Percentiles rank a stretch among this genome's conserved stretches.
phyloP scores from a whole-genome alignment of 208 protist genomes.

The Acanthamoeba culbertsoni region DNA sequence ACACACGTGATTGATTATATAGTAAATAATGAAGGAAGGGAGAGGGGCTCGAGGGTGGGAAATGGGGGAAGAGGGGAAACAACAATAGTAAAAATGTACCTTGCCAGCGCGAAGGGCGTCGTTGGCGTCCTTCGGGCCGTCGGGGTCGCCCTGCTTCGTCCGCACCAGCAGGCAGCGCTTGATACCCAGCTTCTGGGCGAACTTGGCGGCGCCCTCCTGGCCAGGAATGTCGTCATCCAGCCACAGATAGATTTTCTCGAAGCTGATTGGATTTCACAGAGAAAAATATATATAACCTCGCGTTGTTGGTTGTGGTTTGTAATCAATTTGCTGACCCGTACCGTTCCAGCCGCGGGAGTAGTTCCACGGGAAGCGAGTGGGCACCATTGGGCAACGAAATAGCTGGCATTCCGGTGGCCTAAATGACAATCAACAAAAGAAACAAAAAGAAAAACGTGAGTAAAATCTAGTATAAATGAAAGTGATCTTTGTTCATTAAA shows the following conservation, averaged over 20 bases:
- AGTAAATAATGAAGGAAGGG: neutral
- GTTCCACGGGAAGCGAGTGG: slow-evolving; percentile 68
- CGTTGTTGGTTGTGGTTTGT: too few relatives aligned
- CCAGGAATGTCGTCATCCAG: slow-evolving; percentile 78
- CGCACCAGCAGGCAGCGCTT: slow-evolving; percentile 60
- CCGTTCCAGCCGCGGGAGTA: slow-evolving; percentile 72
- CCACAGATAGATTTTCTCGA: slow-evolving; percentile 80
- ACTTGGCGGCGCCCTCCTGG: slow-evolving; percentile 76
- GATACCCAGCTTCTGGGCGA: slow-evolving; percentile 76
- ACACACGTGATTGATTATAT: too few relatives aligned
- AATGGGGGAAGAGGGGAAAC: too few relatives aligned
- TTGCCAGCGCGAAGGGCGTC: slow-evolving; percentile 68
- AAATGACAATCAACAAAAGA: neutral
- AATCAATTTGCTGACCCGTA: too few relatives aligned
- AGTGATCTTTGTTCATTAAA: neutral
- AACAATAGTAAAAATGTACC: too few relatives aligned
- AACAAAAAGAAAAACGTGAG: neutral
- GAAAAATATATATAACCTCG: too few relatives aligned
- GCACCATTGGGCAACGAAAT: slow-evolving; percentile 81
- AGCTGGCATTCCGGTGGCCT: slow-evolving; percentile 74
- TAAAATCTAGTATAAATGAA: neutral
- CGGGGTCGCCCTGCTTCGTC: slow-evolving; percentile 53
- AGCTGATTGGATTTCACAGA: too few relatives aligned
- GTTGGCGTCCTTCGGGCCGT: slow-evolving; percentile 80
- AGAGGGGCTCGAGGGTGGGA: neutral